Percentiles rank a stretch among this genome's conserved stretches.
These are phyloP conservation scores for Hawksworthiomyces lignivorus DNA, from an alignment of 2,329 filamentous ascomycete genomes.

Conservation along the genomic window DNA sequence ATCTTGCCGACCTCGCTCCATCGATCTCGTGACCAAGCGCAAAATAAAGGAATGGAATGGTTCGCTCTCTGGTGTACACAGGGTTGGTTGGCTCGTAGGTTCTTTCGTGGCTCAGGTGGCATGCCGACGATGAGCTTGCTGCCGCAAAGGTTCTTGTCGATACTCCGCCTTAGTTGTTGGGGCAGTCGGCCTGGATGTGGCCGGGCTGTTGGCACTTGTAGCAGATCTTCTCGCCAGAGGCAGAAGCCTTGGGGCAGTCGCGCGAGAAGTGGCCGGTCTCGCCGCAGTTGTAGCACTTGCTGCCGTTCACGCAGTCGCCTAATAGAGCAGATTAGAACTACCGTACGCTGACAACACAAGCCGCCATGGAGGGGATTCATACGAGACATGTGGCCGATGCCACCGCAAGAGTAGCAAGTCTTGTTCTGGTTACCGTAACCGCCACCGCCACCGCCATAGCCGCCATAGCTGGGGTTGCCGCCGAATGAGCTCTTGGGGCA, in stretches of 20 bases:
- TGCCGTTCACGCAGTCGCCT: constrained; percentile 93
- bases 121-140: constrained; percentile 12
- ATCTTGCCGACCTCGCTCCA: constrained; percentile 20
- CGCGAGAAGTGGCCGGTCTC: constrained; percentile 92
- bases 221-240: constrained; percentile 87
- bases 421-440: constrained; percentile 39
- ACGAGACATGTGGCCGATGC: constrained; percentile 93
- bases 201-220: constrained; percentile 86
- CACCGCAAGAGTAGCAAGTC: constrained; percentile 98
- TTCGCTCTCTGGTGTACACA: constrained; percentile 10
- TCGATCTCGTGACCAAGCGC: constrained; percentile 13
- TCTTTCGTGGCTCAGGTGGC: constrained; percentile 10
- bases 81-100: constrained; percentile 12
- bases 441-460: constrained; percentile 36
- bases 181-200: constrained; percentile 91
- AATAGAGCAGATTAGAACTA: too few species aligned
- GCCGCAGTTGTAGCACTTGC: constrained; percentile 99
- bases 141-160: constrained; percentile 4
- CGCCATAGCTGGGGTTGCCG: constrained; percentile 38
- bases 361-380: too few species aligned
- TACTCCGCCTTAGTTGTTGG: constrained; percentile 54
- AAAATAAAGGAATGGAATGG: constrained; percentile 8
- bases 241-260: constrained; percentile 90
- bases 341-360: too few species aligned
- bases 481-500: constrained; percentile 60